These are phyloP conservation scores for Populus hybrid DNA, from an alignment of 441 rosid genomes.

Conservation along the genomic window DNA sequence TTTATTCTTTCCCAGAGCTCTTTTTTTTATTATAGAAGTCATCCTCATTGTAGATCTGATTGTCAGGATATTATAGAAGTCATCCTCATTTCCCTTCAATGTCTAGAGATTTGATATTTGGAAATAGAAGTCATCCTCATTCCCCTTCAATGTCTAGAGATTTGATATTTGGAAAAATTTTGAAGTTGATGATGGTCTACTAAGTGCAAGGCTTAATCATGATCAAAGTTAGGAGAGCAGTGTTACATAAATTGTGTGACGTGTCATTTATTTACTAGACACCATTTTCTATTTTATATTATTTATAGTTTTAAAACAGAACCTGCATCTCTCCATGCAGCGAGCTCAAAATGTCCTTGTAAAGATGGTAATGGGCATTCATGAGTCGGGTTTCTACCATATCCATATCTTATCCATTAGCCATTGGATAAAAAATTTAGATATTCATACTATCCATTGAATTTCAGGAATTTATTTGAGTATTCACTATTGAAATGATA, in stretches of 20 bases:
- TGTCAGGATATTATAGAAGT: not conserved
- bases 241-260: not conserved
- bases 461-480: too few relatives aligned
- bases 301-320: not conserved
- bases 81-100: not conserved
- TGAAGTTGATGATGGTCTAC: not conserved
- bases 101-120: not conserved
- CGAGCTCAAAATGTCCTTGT: conserved; percentile 16
- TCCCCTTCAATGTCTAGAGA: not conserved
- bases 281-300: not conserved
- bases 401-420: too few relatives aligned
- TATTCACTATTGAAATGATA: too few relatives aligned
- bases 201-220: not conserved
- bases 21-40: not conserved
- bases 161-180: not conserved
- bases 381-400: not conserved
- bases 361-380: too few relatives aligned
- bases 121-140: not conserved
- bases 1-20: not conserved
- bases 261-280: not conserved
- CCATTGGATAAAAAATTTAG: too few relatives aligned
- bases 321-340: not conserved
- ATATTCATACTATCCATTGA: too few relatives aligned
- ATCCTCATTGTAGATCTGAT: conserved; percentile 4
- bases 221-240: conserved; percentile 1